These are phyloP conservation scores for Blastocrithidia nonstop DNA, from an alignment of 208 protist species.

Conservation along the genomic window DNA sequence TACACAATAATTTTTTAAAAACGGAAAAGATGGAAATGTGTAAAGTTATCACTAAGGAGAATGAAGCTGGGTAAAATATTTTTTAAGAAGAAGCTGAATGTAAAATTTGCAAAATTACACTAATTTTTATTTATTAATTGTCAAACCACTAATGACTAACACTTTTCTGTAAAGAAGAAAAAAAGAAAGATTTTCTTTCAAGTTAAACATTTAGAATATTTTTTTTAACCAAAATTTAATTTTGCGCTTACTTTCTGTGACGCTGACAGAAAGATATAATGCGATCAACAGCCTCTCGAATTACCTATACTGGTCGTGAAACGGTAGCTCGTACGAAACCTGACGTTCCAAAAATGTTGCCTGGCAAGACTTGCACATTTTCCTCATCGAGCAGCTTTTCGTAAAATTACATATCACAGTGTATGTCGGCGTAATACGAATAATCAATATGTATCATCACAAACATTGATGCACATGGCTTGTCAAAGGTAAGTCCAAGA, in stretches of 20 bases:
- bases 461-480: conserved; percentile 83
- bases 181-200: conserved; percentile 1
- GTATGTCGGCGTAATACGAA: conserved; percentile 42
- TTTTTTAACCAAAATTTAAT: conserved; percentile 2
- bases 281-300: conserved; percentile 62
- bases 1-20: too few relatives aligned
- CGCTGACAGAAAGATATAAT: conserved; percentile 62
- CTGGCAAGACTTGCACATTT: conserved; percentile 85
- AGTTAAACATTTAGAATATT: neutral
- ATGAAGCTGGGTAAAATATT: too few relatives aligned
- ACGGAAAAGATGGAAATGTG: too few relatives aligned
- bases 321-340: conserved; percentile 71
- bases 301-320: conserved; percentile 41
- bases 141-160: too few relatives aligned
- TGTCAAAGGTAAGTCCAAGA: conserved; percentile 29
- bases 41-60: too few relatives aligned
- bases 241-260: conserved; percentile 11
- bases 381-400: conserved; percentile 59
- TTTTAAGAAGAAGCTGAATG: too few relatives aligned
- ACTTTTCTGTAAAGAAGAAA: too few relatives aligned
- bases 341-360: conserved; percentile 61
- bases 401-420: conserved; percentile 69
- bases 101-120: too few relatives aligned
- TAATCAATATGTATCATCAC: conserved; percentile 75
- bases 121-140: too few relatives aligned